These are phyloP conservation scores for Podospora pseudoanserina DNA, from an alignment of 495 filamentous ascomycete genomes.

Conservation along the genomic window DNA sequence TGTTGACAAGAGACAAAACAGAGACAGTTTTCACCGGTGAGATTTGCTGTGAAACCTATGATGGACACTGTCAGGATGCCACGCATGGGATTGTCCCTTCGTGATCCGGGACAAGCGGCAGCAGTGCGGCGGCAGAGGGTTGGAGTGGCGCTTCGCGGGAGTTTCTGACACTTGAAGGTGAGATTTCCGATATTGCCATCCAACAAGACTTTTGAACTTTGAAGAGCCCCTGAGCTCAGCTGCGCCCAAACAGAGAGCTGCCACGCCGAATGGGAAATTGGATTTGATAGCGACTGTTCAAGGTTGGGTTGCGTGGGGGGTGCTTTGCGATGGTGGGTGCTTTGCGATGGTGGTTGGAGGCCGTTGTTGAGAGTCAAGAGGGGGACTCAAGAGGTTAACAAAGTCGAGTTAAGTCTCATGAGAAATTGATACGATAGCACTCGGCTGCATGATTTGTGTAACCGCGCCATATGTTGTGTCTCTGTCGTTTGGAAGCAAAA, in stretches of 20 bases:
- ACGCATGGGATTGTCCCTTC: neutral
- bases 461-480: neutral
- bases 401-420: too few relatives aligned
- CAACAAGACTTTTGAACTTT: too few relatives aligned
- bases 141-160: neutral
- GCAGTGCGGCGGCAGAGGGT: neutral
- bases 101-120: neutral
- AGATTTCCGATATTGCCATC: too few relatives aligned
- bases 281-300: neutral
- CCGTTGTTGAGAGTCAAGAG: too few relatives aligned
- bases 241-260: neutral
- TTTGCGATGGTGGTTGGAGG: neutral
- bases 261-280: neutral
- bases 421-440: neutral
- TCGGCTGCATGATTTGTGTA: neutral
- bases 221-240: neutral
- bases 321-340: neutral
- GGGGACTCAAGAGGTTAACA: neutral
- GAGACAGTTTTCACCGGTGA: neutral
- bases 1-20: neutral
- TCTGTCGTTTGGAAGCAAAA: neutral
- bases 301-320: neutral
- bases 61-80: neutral
- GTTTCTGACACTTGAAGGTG: neutral
- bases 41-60: neutral